These are phyloP conservation scores for Colletotrichum paranaense DNA, from an alignment of 2,329 filamentous ascomycete species.

Conservation along the genomic window DNA sequence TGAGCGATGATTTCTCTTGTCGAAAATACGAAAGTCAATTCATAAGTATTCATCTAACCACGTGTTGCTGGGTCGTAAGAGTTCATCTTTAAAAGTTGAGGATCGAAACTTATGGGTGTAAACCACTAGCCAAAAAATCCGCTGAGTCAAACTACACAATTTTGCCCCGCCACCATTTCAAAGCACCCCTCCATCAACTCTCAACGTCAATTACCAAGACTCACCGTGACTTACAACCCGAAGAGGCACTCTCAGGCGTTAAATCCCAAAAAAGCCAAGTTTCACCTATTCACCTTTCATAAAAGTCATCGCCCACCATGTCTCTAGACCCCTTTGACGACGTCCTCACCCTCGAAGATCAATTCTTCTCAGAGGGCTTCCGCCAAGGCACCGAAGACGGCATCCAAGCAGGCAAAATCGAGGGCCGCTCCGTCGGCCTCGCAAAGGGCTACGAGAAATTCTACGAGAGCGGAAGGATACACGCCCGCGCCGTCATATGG, in stretches of 20 bases:
- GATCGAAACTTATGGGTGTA: background rate
- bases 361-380: conserved; percentile 88
- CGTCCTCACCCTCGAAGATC: conserved; percentile 70
- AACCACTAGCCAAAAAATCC: conserved; percentile 30
- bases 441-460: conserved; percentile 97
- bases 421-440: conserved; percentile 90
- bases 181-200: conserved; percentile 26
- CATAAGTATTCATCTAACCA: background rate
- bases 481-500: conserved; percentile 87
- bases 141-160: conserved; percentile 30
- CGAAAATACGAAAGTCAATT: no score
- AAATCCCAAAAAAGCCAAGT: no score
- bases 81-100: background rate
- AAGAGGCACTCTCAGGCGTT: background rate
- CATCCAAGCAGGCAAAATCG: conserved; percentile 79
- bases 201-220: background rate
- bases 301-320: conserved; percentile 37
- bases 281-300: fast-evolving
- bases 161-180: conserved; percentile 31
- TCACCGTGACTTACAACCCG: background rate
- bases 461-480: conserved; percentile 79
- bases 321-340: conserved; percentile 65
- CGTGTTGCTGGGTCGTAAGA: background rate
- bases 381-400: conserved; percentile 81
- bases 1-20: background rate